Conservation (phyloP, 1,284 basidiomycete genomes). For the Exobasidium rhododendri region DNA sequence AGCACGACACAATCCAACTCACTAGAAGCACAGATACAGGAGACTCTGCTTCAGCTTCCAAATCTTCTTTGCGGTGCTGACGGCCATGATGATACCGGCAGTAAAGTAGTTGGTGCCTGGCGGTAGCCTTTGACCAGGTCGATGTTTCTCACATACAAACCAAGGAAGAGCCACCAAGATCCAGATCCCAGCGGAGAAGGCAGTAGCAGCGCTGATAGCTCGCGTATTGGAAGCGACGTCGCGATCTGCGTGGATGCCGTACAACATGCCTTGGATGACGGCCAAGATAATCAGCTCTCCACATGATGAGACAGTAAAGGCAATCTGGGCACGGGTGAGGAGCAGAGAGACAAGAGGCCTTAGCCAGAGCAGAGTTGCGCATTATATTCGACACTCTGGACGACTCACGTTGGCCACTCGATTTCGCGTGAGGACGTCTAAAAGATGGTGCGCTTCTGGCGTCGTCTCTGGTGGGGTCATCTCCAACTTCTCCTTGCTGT, state of each 20-base stretch:
- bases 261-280: slow-evolving; percentile 73
- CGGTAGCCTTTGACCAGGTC: slow-evolving; percentile 59
- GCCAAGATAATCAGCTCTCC: slow-evolving; percentile 71
- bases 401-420: slow-evolving; percentile 66
- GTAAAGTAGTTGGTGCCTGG: slow-evolving; percentile 66
- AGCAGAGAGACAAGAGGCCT: no score
- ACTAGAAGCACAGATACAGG: slow-evolving; percentile 59
- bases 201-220: slow-evolving; percentile 57
- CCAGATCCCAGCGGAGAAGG: slow-evolving; percentile 57
- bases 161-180: slow-evolving; percentile 72
- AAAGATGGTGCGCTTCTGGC: slow-evolving; percentile 66
- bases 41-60: slow-evolving; percentile 33
- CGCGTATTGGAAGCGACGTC: slow-evolving; percentile 56
- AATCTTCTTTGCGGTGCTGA: slow-evolving; percentile 60
- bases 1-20: no score
- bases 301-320: slow-evolving; percentile 71
- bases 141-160: slow-evolving; percentile 61
- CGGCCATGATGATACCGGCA: slow-evolving; percentile 59
- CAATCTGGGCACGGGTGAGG: no score
- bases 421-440: slow-evolving; percentile 78
- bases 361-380: no score
- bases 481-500: slow-evolving; percentile 43
- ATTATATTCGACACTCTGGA: no score
- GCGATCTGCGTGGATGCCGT: slow-evolving; percentile 60
- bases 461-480: slow-evolving; percentile 26